These are phyloP conservation scores for Mycena polygramma DNA, from an alignment of 768 basidiomycete genomes.

Conservation along the genomic window DNA sequence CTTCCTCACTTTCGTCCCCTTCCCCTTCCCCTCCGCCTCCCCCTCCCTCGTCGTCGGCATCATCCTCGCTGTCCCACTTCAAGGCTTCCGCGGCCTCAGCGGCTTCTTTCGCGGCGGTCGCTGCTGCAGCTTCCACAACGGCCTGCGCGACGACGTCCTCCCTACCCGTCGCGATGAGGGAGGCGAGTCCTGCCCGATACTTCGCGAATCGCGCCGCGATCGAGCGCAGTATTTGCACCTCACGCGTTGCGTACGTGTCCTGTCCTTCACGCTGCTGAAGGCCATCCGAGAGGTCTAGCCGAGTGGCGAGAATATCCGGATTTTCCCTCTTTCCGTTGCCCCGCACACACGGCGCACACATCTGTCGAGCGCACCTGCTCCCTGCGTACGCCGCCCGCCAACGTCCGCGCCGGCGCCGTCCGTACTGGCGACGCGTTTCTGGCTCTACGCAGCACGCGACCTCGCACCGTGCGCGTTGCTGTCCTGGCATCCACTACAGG, in stretches of 20 bases:
- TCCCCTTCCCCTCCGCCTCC: background rate
- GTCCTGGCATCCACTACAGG: too few species aligned
- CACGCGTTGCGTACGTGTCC: constrained; percentile 7
- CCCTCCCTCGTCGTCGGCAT: background rate
- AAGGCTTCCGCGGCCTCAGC: background rate
- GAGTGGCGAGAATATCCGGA: too few species aligned
- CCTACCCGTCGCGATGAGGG: background rate
- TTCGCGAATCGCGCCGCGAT: background rate
- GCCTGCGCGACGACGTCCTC: background rate
- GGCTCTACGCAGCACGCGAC: too few species aligned
- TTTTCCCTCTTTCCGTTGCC: too few species aligned
- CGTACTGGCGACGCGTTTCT: too few species aligned
- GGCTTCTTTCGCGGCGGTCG: background rate
- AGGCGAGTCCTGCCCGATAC: background rate
- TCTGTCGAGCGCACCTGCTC: too few species aligned
- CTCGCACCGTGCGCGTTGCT: too few species aligned
- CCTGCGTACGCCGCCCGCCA: too few species aligned
- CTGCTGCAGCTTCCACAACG: background rate
- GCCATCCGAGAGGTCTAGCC: background rate
- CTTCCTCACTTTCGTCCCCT: background rate
- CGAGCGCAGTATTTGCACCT: background rate
- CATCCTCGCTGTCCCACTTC: background rate
- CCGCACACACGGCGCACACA: too few species aligned
- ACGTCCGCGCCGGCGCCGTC: too few species aligned
- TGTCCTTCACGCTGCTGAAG: constrained; percentile 7